Percentiles rank a stretch among this genome's conserved stretches.
Evolutionary conservation across 2,329 filamentous ascomycete species (phyloP).

Genomic region (Aspergillus pseudoglaucus): DNA sequence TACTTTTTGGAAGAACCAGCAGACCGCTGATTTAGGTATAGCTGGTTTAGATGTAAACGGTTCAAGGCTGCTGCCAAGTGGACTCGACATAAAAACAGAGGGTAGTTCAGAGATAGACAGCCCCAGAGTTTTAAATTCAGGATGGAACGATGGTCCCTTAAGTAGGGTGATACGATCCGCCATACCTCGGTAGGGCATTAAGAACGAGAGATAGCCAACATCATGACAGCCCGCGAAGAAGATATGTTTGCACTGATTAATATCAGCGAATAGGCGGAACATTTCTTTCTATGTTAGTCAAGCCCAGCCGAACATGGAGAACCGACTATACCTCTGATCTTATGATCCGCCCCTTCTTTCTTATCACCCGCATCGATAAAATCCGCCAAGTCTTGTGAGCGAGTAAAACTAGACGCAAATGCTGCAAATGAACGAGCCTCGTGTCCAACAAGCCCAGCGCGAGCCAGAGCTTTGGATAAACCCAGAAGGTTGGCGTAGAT

Average conservation of each 20-base stretch:
- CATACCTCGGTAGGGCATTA: conserved; percentile 48
- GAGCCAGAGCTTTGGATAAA: conserved; percentile 46
- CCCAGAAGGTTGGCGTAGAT: conserved; percentile 52
- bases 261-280: conserved; percentile 48
- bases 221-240: conserved; percentile 60
- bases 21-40: conserved; percentile 14
- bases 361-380: conserved; percentile 57
- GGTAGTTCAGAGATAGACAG: conserved; percentile 48
- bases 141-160: conserved; percentile 45
- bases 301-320: conserved; percentile 3
- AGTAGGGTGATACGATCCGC: conserved; percentile 51
- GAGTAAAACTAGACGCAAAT: conserved; percentile 53
- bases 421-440: conserved; percentile 52
- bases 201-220: conserved; percentile 50
- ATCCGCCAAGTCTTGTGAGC: conserved; percentile 53
- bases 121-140: conserved; percentile 48
- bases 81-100: conserved; percentile 45
- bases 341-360: conserved; percentile 55
- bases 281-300: conserved; percentile 19
- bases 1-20: conserved; percentile 31
- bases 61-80: conserved; percentile 19
- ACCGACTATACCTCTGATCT: conserved; percentile 46
- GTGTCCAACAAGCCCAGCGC: conserved; percentile 44
- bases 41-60: conserved; percentile 8
- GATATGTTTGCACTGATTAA: conserved; percentile 58